Conservation (phyloP, 306 rosid genomes). For the Trifolium dubium region DNA sequence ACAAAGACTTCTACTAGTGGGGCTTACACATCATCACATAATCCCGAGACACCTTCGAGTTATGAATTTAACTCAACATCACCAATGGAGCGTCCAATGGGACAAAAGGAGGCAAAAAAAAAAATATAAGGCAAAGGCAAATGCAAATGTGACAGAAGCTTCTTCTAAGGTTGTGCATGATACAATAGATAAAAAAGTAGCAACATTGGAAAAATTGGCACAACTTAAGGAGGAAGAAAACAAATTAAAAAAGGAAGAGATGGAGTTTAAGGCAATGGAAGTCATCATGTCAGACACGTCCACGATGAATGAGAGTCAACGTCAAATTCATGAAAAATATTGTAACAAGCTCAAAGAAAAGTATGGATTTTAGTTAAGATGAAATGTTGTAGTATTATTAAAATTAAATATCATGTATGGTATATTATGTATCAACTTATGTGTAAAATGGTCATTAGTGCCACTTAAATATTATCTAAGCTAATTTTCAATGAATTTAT, state of each 20-base stretch:
- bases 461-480: no score
- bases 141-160: not conserved
- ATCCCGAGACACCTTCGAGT: not conserved
- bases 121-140: not conserved
- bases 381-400: no score
- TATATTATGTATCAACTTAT: no score
- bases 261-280: not conserved
- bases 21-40: not conserved
- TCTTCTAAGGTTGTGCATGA: not conserved
- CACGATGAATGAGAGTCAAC: not conserved
- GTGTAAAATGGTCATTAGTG: no score
- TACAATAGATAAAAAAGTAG: not conserved
- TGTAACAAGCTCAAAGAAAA: no score
- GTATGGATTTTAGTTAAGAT: no score
- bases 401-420: no score
- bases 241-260: not conserved
- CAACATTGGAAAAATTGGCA: not conserved
- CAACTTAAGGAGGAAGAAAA: not conserved
- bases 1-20: not conserved
- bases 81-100: not conserved
- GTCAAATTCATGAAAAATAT: no score
- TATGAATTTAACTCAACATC: not conserved
- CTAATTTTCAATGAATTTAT: no score
- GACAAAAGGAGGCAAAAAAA: not conserved
- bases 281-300: not conserved